These are phyloP conservation scores for Marasmius tenuissimus DNA, from an alignment of 1,284 basidiomycete genomes.

Conservation along the genomic window DNA sequence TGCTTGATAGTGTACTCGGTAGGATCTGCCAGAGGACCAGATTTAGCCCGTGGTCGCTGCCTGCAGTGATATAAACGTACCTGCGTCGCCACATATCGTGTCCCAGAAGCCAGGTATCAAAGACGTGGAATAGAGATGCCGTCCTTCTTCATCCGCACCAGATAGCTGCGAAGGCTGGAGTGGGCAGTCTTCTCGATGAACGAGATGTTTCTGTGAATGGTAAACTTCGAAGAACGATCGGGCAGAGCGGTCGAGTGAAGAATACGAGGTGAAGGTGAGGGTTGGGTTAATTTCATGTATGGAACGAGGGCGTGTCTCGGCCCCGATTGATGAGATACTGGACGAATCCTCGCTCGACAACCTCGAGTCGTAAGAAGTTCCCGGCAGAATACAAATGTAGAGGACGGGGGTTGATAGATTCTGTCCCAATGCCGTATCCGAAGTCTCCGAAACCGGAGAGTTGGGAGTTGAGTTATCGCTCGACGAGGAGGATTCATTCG, in stretches of 20 bases:
- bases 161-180: slow-evolving; percentile 39
- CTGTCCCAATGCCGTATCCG: slow-evolving; percentile 21
- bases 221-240: slow-evolving; percentile 56
- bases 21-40: slow-evolving; percentile 42
- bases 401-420: slow-evolving; percentile 40
- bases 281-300: slow-evolving; percentile 61
- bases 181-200: slow-evolving; percentile 49
- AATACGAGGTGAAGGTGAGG: slow-evolving; percentile 53
- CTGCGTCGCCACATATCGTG: slow-evolving; percentile 47
- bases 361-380: slow-evolving; percentile 16
- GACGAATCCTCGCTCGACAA: slow-evolving; percentile 10
- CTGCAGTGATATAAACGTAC: slow-evolving; percentile 32
- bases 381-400: slow-evolving; percentile 59
- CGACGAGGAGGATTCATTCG: slow-evolving; percentile 18
- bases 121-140: slow-evolving; percentile 53
- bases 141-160: slow-evolving; percentile 29
- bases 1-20: slow-evolving; percentile 56
- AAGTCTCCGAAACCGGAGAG: slow-evolving; percentile 37
- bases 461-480: slow-evolving; percentile 37
- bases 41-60: slow-evolving; percentile 1
- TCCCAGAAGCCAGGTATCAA: slow-evolving; percentile 64
- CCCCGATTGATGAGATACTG: slow-evolving; percentile 14
- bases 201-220: slow-evolving; percentile 10
- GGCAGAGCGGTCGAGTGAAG: slow-evolving; percentile 36
- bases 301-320: slow-evolving; percentile 46